phyloP scores from a whole-genome alignment of 2,329 filamentous ascomycete genomes.

The Fusarium marasasianum region DNA sequence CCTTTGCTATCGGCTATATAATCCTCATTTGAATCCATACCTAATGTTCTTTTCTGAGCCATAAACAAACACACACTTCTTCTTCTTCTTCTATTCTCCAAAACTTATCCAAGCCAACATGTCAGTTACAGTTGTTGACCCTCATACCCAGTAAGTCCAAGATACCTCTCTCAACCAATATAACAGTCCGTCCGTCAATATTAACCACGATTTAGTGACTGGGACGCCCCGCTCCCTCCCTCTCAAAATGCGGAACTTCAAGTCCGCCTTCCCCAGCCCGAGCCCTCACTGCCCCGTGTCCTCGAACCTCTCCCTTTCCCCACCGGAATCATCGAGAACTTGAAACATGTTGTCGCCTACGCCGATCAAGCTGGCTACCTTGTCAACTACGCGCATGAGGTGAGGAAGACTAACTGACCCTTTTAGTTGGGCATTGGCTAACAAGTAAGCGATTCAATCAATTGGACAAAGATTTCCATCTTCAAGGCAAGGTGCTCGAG shows the following conservation, averaged over 20 bases:
- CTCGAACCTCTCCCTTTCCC: slow-evolving; percentile 25
- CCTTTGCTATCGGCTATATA: background rate
- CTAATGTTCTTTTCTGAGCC: accelerated
- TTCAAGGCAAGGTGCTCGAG: background rate
- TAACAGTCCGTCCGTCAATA: accelerated
- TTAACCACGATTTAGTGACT: background rate
- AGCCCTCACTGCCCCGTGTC: slow-evolving; percentile 6
- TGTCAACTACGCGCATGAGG: background rate
- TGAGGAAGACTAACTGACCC: accelerated
- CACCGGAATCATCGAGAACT: slow-evolving; percentile 15
- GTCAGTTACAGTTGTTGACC: background rate
- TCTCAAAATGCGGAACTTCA: slow-evolving; percentile 11
- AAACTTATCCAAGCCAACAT: background rate
- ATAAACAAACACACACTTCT: background rate
- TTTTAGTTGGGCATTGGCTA: background rate
- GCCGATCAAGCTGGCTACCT: slow-evolving; percentile 23
- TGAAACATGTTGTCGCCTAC: slow-evolving; percentile 14
- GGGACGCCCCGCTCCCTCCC: background rate
- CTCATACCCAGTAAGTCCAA: slow-evolving; percentile 15
- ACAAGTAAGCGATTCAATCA: background rate
- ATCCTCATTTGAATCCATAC: accelerated
- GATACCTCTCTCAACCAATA: accelerated
- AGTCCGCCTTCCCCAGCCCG: slow-evolving; percentile 15
- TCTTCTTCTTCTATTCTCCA: no score
- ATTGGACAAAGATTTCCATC: background rate